Conservation (phyloP, 176 grass and related monocot genomes). For the Aegilops speltoides region DNA sequence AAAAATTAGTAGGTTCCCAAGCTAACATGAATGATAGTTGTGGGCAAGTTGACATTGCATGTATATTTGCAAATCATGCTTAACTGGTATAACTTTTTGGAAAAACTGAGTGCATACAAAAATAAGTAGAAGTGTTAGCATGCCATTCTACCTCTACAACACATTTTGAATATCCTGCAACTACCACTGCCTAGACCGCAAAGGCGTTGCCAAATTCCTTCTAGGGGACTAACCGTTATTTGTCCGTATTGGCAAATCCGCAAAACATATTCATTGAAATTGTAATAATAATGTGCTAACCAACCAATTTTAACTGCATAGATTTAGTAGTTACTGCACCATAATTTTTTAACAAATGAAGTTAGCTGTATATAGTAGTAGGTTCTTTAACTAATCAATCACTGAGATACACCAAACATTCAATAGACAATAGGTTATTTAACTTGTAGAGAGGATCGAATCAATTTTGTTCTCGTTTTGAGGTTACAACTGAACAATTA, state of each 20-base stretch:
- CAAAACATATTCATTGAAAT: not conserved
- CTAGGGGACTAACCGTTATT: not conserved
- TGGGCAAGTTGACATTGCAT: not conserved
- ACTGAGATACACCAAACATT: not conserved
- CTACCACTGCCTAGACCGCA: not conserved
- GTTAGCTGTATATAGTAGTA: not conserved
- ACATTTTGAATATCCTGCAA: not conserved
- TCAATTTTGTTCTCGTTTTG: not conserved
- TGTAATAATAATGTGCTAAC: not conserved
- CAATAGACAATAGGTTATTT: too few species aligned
- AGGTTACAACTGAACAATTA: not conserved
- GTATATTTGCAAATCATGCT: not conserved
- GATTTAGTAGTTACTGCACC: not conserved
- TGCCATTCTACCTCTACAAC: not conserved
- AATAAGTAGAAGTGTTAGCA: not conserved
- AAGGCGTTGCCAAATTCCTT: not conserved
- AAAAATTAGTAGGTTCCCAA: not conserved
- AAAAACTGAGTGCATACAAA: not conserved
- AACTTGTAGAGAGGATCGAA: not conserved
- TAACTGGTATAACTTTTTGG: not conserved
- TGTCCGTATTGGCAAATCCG: not conserved
- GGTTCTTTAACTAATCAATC: not conserved
- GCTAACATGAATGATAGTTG: not conserved
- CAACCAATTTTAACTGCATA: not conserved
- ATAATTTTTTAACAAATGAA: not conserved